Evolutionary conservation across 164 flowering plant species (phyloP), one percentile per base, ranked within the genome.

Genomic region (Vitis amurensis): DNA sequence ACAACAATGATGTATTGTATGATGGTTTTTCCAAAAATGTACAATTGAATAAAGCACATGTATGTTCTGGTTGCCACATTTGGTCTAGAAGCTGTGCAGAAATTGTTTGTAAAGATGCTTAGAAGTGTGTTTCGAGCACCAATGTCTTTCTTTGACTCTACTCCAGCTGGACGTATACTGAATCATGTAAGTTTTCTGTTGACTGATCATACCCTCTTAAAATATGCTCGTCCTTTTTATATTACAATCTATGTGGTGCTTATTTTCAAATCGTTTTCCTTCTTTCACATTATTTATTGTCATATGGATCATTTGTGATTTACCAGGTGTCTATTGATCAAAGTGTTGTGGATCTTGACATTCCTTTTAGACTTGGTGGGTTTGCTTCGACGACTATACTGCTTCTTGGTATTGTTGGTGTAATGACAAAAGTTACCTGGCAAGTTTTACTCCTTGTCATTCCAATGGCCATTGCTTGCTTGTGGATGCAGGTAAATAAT

Each of bases 331-430:
- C 99, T 51, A 78, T 93, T 75, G 99, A 95, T 86, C 99, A 95
- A 85, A 95, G 99, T 88, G 98, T 93, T 67, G 93, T 95, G 71
- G 99, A 95, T 83, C 97, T 95, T 80, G 98, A 95, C 77, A 93
- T 95, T 75, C 99, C 99, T 68, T 95, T 93, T 79, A 87, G 98
- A 87, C 98, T 95, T 77, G 98, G 98, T 72, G 98, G 98, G 61
- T 95, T 95, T 80, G 99, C 99, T 65, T 82, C 98, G 51, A 93
- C 99, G 59, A 95, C 98, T 31, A 95, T 95, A 57, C 99, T 93
- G 69, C 97, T 95, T 76, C 73, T 95, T 57, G 99, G 99, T 27
- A 93, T 95, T 73, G 91, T 95, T 61, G 98, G 95, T 73, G 99
- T 95, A 15, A 95, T 95, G 99, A 81, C 94, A 49, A 77, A 78